Percentiles rank a stretch among this genome's conserved stretches.
Evolutionary conservation across 1,284 basidiomycete species (phyloP).

Genomic region (Coriolopsis trogii): DNA sequence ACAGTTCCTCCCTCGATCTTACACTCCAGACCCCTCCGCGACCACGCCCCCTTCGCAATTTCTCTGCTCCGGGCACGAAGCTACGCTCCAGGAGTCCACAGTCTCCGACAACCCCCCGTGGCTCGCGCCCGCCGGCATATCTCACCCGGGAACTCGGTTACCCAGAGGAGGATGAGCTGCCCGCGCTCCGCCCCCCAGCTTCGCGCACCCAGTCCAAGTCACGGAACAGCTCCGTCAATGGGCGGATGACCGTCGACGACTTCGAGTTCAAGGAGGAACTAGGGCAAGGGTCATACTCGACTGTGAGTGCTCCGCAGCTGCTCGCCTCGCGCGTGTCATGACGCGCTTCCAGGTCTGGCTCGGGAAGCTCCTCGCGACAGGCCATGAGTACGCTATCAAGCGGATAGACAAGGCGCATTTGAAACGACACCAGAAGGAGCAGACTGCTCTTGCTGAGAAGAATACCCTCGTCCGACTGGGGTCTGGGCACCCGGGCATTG

Average conservation of each 20-base stretch:
- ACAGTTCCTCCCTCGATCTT: conserved; percentile 51
- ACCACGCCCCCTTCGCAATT: conserved; percentile 63
- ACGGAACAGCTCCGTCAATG: conserved; percentile 50
- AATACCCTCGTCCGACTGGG: conserved; percentile 64
- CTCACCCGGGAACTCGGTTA: conserved; percentile 61
- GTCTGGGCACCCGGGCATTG: conserved; percentile 80
- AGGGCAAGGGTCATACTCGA: conserved; percentile 83
- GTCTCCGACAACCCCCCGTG: conserved; percentile 47
- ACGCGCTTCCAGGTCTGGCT: conserved; percentile 55
- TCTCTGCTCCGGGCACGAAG: conserved; percentile 56
- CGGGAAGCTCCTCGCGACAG: conserved; percentile 56
- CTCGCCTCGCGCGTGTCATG: conserved; percentile 20
- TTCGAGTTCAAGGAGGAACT: conserved; percentile 72
- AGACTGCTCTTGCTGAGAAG: conserved; percentile 68
- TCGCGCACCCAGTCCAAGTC: conserved; percentile 44
- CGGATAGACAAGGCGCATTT: conserved; percentile 78
- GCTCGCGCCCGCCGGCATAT: conserved; percentile 56
- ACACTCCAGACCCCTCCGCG: conserved; percentile 47
- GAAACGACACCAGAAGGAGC: conserved; percentile 65
- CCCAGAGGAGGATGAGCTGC: conserved; percentile 39
- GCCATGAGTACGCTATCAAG: conserved; percentile 75
- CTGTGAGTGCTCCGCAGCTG: conserved; percentile 45
- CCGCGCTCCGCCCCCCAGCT: conserved; percentile 33
- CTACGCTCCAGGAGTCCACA: conserved; percentile 53
- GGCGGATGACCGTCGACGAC: conserved; percentile 50